Evolutionary conservation across 768 basidiomycete genomes (phyloP), one percentile per base, ranked within the genome.

Genomic region (Roridomyces roridus): DNA sequence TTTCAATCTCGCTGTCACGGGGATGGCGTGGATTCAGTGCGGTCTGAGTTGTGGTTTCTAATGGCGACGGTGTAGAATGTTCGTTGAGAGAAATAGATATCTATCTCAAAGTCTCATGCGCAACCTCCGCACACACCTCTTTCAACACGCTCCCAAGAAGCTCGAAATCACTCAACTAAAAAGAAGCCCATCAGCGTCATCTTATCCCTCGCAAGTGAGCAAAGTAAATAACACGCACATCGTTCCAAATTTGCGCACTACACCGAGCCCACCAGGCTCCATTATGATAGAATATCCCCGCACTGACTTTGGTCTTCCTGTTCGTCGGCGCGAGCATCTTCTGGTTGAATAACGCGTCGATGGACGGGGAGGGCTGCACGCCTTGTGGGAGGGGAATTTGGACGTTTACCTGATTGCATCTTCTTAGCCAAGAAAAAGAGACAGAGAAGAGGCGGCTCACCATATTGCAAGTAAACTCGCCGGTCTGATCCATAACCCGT

Each of bases 401-500:
- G 0, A 81, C 76, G 57, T 80, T 78, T 10, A 74, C 74, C 78
- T 80, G 34, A 15, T 9, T 20, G 40, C 15, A 8, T 34, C 7
- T 15, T 11, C 31, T 34, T 3, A 34, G 15, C 15, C 31, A 10
- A 15, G 11, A 34, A 34, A 31, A 14, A 7, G 15, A 8, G 15
- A 34, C 31, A 15, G 31, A 34, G 18, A n/a, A 21, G 21, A 6
- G n/a, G 37, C 39, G 15, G 9, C 39, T 40, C 10, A 90, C 92
- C 92, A 96, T 94, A 61, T 82, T 86, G 15, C 86, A 71, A 0
- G 90, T 91, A 24, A 92, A 71, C 52, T 87, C 84, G 9, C 80
- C 80, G 1, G 75, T 74, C 11, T 83, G 80, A 61, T 92, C 88
- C 75, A 94, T 6, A 24, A 29, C 41, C 1, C 57, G 61, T 0